Evolutionary conservation across 148 eudicot genomes (phyloP).

Genomic region (Camellia lanceoleosa): DNA sequence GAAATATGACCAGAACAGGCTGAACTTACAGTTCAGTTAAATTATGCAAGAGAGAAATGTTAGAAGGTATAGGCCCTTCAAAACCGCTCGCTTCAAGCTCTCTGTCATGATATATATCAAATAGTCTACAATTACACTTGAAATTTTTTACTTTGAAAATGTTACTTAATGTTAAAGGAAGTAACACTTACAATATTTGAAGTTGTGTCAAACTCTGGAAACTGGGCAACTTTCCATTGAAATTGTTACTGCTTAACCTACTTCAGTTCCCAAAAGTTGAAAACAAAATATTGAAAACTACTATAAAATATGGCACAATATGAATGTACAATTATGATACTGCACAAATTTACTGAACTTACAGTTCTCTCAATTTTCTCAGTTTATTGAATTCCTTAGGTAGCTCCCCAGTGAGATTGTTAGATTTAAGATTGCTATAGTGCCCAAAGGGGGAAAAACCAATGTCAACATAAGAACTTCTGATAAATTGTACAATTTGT

Average conservation of each 20-base stretch:
- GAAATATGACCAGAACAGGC: not conserved
- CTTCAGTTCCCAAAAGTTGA: constrained; percentile 24
- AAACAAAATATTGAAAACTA: not conserved
- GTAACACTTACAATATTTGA: constrained; percentile 39
- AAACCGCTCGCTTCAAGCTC: constrained; percentile 67
- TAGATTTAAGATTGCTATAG: constrained; percentile 46
- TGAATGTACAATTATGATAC: not conserved
- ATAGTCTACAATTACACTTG: not conserved
- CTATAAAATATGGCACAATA: not conserved
- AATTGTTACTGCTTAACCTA: constrained; percentile 50
- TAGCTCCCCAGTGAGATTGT: constrained; percentile 48
- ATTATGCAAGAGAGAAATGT: constrained; percentile 42
- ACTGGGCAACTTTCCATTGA: constrained; percentile 51
- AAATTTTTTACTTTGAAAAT: not conserved
- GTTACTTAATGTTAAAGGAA: not conserved
- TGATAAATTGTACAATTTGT: no score
- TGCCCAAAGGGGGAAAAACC: not conserved
- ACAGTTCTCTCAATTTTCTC: constrained; percentile 46
- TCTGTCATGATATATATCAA: constrained; percentile 26
- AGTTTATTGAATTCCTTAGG: constrained; percentile 45
- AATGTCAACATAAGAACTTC: no score
- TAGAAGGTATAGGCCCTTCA: constrained; percentile 62
- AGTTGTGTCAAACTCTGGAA: constrained; percentile 43
- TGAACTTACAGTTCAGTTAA: constrained; percentile 53
- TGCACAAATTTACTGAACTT: constrained; percentile 16